Conservation (phyloP, 139 green algal species). For the Tetradesmus obliquus region DNA sequence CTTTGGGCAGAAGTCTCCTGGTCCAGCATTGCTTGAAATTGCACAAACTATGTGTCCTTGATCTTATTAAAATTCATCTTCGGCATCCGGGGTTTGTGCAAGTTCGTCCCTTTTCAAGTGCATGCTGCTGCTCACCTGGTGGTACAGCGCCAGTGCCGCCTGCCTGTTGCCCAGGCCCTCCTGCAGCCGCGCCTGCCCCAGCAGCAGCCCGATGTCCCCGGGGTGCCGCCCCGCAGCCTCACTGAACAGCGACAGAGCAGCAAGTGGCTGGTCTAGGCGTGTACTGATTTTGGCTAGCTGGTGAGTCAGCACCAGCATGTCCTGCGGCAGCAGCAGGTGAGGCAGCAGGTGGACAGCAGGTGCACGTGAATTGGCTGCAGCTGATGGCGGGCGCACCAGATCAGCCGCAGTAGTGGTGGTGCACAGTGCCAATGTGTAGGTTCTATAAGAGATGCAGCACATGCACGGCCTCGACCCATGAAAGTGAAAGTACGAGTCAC, state of each 20-base stretch:
- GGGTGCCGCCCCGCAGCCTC: constrained; percentile 60
- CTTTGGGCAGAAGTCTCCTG: no score
- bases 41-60: no score
- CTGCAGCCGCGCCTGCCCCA: constrained; percentile 77
- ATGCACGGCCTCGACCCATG: no score
- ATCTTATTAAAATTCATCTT: no score
- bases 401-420: no score
- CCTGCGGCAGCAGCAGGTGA: not conserved
- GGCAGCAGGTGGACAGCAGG: no score
- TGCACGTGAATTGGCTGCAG: not conserved
- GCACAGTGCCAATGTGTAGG: no score
- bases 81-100: no score
- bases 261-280: constrained; percentile 80
- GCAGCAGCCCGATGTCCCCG: constrained; percentile 64
- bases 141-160: constrained; percentile 67
- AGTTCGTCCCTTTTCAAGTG: no score
- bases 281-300: constrained; percentile 84
- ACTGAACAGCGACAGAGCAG: constrained; percentile 73
- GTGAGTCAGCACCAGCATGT: constrained; percentile 65
- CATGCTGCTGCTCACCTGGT: constrained; percentile 44
- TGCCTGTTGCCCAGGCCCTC: constrained; percentile 78
- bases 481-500: no score
- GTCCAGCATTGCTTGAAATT: no score
- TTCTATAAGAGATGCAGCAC: not conserved
- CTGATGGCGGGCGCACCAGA: not conserved